Base-by-base conservation (phyloP, 176 grass and related monocot genomes). In the Hsuehochloa calcarea region DNA sequence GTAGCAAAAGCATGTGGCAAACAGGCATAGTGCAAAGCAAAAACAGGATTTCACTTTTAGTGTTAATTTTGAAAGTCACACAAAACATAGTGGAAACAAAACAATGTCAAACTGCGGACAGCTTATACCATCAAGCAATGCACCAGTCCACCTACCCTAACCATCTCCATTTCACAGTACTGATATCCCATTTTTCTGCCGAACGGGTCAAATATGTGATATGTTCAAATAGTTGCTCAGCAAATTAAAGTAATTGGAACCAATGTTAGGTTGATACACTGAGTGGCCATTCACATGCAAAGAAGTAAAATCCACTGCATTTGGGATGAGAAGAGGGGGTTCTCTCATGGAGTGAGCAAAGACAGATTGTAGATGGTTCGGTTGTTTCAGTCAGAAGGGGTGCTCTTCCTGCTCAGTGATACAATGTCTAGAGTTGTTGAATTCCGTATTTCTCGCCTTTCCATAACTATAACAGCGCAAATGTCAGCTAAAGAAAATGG, bases 1-100 rank as follows among this genome's bases (percentile, higher is more conserved):
- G 72, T 35, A 63, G 77, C 43, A 68, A 78, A 72, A 41, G 60
- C 47, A 78, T 68, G 61, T 23, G 35, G 50, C 41, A 76, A 87
- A 25, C 23, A 80, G 4, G 45, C 56, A 56, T 65, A 82, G 16
- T 8, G 11, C 34, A 47, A 65, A 40, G n/a, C 17, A 63, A 20
- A 85, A 47, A 73, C 22, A 25, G n/a, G 12, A 35, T 65, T 16
- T 73, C 20, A 41, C 23, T 16, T 14, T 49, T 45, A 20, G n/a
- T 25, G 10, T 14, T 66, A 70, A 34, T 19, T 75, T 69, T 51
- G 5, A 13, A 75, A 60, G 17, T 50, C 7, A 3, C 31, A 70
- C 13, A 73, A 39, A 69, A 76, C 69, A 86, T 54, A 61, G 22
- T 20, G 13, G 10, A 26, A 38, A 43, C 1, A 62, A 39, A 75